phyloP scores from a whole-genome alignment of 2,329 filamentous ascomycete species.

The Phaeosphaeriaceae sp. region DNA sequence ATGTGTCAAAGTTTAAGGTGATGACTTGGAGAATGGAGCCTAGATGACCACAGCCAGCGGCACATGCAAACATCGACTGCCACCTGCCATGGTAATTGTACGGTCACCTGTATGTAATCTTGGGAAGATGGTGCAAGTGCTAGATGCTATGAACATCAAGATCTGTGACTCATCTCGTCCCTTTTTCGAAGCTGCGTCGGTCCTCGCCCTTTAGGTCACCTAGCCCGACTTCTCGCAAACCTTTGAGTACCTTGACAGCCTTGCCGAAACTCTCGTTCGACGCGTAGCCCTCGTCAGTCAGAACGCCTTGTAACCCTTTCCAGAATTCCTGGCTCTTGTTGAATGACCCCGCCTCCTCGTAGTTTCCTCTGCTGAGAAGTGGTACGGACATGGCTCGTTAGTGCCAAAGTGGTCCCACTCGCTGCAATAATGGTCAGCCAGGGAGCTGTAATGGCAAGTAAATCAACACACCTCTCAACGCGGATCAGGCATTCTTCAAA shows the following conservation, averaged over 20 bases:
- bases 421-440: constrained; percentile 22
- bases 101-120: too few relatives aligned
- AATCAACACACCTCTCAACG: constrained; percentile 25
- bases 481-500: constrained; percentile 31
- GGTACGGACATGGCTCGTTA: constrained; percentile 32
- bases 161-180: constrained; percentile 19
- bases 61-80: too few relatives aligned
- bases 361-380: constrained; percentile 31
- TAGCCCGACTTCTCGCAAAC: constrained; percentile 21
- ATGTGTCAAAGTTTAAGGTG: too few relatives aligned
- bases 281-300: constrained; percentile 34
- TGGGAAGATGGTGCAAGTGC: background rate
- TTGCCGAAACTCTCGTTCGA: constrained; percentile 25
- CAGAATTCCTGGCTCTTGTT: constrained; percentile 35
- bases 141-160: constrained; percentile 5
- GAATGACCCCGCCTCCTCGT: constrained; percentile 28
- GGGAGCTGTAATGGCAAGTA: background rate
- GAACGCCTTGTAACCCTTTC: constrained; percentile 23
- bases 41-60: too few relatives aligned
- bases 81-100: too few relatives aligned
- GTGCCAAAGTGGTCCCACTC: constrained; percentile 30
- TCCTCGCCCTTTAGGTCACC: constrained; percentile 15
- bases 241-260: constrained; percentile 22
- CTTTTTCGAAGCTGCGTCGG: constrained; percentile 19
- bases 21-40: too few relatives aligned